Conservation (phyloP, 306 rosid genomes). For the Vachellia collinsii region DNA sequence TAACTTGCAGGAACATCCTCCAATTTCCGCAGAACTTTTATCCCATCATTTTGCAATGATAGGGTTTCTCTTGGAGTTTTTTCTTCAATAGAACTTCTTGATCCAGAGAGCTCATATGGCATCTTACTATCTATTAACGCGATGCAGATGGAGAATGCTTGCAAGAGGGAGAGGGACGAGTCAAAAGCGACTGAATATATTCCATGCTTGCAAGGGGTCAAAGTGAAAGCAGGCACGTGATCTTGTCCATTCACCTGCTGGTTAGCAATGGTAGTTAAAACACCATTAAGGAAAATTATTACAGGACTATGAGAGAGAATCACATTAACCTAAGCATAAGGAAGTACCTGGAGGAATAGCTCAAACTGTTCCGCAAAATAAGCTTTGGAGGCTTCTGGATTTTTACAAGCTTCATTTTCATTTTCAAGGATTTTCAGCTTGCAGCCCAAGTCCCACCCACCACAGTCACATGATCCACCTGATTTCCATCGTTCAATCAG, state of each 20-base stretch:
- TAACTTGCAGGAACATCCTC: conserved; percentile 45
- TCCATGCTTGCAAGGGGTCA: conserved; percentile 65
- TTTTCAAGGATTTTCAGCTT: conserved; percentile 67
- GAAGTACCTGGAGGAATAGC: conserved; percentile 77
- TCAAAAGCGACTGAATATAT: conserved; percentile 79
- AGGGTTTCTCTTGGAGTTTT: conserved; percentile 35
- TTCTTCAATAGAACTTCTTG: conserved; percentile 53
- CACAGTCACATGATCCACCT: conserved; percentile 97
- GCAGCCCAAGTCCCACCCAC: conserved; percentile 99
- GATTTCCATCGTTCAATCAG: conserved; percentile 90
- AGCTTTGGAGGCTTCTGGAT: conserved; percentile 49
- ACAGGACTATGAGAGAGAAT: conserved; percentile 5
- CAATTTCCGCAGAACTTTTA: conserved; percentile 37
- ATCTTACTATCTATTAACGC: conserved; percentile 71
- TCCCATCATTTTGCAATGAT: conserved; percentile 48
- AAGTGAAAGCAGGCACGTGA: conserved; percentile 54
- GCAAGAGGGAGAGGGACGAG: conserved; percentile 71
- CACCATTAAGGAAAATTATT: conserved; percentile 22
- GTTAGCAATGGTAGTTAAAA: conserved; percentile 40
- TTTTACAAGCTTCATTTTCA: conserved; percentile 45
- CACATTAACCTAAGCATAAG: not conserved
- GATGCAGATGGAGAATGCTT: conserved; percentile 89
- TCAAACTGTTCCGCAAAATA: conserved; percentile 52
- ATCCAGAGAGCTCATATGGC: conserved; percentile 53
- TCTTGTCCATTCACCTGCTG: conserved; percentile 71